Conservation (phyloP, 1,139 yeast species). For the Geotrichum fermentans region DNA sequence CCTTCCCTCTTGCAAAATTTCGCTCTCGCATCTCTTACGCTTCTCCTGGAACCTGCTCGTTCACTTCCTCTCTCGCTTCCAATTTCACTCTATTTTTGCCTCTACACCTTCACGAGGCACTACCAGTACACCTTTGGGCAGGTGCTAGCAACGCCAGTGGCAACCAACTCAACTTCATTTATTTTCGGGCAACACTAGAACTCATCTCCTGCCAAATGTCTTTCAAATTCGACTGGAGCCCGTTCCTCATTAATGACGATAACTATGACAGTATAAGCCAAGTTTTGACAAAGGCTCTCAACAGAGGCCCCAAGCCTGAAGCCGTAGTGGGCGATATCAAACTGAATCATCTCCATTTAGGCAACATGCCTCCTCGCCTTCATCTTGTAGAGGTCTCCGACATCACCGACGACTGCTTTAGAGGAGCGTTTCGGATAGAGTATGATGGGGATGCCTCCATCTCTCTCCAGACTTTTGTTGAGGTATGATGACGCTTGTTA, state of each 20-base stretch:
- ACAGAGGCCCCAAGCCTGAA: conserved; percentile 65
- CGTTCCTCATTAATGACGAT: conserved; percentile 52
- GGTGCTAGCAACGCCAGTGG: not conserved
- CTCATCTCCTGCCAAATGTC: conserved; percentile 47
- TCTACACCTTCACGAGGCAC: not conserved
- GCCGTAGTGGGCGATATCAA: conserved; percentile 66
- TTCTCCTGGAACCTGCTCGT: not conserved
- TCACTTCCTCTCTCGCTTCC: not conserved
- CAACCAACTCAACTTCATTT: not conserved
- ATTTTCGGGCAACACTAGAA: not conserved
- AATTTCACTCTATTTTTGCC: not conserved
- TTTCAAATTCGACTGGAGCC: conserved; percentile 71
- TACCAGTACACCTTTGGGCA: not conserved
- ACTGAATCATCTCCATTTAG: conserved; percentile 69
- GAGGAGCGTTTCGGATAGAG: conserved; percentile 69
- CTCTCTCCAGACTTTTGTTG: conserved; percentile 64
- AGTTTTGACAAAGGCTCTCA: conserved; percentile 66
- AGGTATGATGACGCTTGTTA: conserved; percentile 36
- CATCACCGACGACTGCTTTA: conserved; percentile 58
- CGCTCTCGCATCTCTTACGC: not conserved
- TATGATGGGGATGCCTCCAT: conserved; percentile 68
- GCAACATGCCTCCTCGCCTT: conserved; percentile 61
- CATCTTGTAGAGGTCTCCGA: conserved; percentile 75
- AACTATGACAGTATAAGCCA: conserved; percentile 62
- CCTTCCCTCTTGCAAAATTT: not conserved